phyloP scores from a whole-genome alignment of 176 grass and related monocot genomes.

The Melocanna baccifera region DNA sequence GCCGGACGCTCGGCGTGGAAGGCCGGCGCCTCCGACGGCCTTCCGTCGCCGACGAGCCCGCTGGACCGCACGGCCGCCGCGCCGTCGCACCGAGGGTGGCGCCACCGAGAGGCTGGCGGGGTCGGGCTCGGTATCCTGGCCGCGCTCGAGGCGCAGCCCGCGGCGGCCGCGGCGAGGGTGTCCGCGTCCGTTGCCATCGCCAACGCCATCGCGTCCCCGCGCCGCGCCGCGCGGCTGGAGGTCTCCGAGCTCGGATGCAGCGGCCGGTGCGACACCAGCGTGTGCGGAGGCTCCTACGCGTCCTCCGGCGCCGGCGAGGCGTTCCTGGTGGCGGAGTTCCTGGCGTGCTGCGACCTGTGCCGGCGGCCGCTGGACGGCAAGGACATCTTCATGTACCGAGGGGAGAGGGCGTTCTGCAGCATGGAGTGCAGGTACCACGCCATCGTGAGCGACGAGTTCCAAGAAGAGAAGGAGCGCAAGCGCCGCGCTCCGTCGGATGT shows the following conservation, averaged over 20 bases:
- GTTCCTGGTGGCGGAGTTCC: constrained; percentile 65
- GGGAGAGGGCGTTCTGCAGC: constrained; percentile 95
- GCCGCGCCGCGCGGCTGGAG: constrained; percentile 48
- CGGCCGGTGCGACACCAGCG: constrained; percentile 50
- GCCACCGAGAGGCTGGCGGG: constrained; percentile 49
- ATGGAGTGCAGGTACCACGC: constrained; percentile 82
- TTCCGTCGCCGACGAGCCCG: constrained; percentile 48
- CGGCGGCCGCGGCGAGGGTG: neutral
- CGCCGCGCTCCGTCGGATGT: neutral
- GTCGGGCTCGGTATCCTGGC: constrained; percentile 84
- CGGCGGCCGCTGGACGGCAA: constrained; percentile 63
- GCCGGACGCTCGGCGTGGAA: constrained; percentile 18
- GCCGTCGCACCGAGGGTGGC: constrained; percentile 30
- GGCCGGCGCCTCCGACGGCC: constrained; percentile 5
- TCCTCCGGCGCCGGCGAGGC: neutral
- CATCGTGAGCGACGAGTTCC: constrained; percentile 73
- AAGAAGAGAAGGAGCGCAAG: constrained; percentile 55
- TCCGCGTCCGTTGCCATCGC: constrained; percentile 8
- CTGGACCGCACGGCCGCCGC: constrained; percentile 38
- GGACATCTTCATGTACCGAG: constrained; percentile 94
- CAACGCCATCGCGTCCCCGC: constrained; percentile 21
- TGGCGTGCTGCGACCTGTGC: constrained; percentile 65
- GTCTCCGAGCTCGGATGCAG: constrained; percentile 54
- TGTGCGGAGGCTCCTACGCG: constrained; percentile 21
- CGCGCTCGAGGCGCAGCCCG: constrained; percentile 42